These are phyloP conservation scores for Saccharata proteae DNA, from an alignment of 2,329 filamentous ascomycete genomes.

Conservation along the genomic window DNA sequence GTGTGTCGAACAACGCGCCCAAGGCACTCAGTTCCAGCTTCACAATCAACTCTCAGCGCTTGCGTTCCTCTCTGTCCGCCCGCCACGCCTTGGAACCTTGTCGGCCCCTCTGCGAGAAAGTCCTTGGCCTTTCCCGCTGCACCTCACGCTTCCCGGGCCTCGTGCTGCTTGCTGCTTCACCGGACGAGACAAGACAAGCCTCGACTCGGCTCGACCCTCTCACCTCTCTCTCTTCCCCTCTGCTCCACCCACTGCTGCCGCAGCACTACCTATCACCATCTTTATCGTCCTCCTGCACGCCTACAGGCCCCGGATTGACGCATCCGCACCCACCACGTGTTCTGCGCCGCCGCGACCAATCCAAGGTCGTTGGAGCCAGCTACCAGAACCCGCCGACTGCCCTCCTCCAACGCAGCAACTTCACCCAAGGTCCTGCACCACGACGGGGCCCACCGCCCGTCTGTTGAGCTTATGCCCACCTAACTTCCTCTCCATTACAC, in stretches of 20 bases:
- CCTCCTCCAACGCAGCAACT: not conserved
- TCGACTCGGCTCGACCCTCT: not conserved
- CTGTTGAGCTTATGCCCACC: conserved; percentile 6
- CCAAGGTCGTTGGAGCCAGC: too few species aligned
- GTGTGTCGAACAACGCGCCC: too few species aligned
- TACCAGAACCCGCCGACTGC: not conserved
- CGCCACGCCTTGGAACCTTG: too few species aligned
- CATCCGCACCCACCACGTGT: conserved; percentile 11
- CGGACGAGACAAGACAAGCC: too few species aligned
- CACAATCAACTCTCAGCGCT: too few species aligned
- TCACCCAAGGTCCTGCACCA: conserved; percentile 1
- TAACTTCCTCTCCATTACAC: conserved; percentile 7
- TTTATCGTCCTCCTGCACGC: conserved; percentile 6
- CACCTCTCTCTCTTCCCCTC: conserved; percentile 1
- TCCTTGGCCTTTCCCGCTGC: too few species aligned
- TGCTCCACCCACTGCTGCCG: conserved; percentile 5
- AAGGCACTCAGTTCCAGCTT: too few species aligned
- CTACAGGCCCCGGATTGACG: conserved; percentile 9
- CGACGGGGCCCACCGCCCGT: conserved; percentile 1
- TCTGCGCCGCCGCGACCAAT: conserved; percentile 1
- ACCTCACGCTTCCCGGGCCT: too few species aligned
- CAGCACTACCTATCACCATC: conserved; percentile 8
- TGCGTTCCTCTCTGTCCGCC: too few species aligned
- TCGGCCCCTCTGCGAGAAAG: too few species aligned
- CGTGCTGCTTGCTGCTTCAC: too few species aligned